phyloP scores from a whole-genome alignment of 108 stramenopile genomes.

The Nitzschia putrida region DNA sequence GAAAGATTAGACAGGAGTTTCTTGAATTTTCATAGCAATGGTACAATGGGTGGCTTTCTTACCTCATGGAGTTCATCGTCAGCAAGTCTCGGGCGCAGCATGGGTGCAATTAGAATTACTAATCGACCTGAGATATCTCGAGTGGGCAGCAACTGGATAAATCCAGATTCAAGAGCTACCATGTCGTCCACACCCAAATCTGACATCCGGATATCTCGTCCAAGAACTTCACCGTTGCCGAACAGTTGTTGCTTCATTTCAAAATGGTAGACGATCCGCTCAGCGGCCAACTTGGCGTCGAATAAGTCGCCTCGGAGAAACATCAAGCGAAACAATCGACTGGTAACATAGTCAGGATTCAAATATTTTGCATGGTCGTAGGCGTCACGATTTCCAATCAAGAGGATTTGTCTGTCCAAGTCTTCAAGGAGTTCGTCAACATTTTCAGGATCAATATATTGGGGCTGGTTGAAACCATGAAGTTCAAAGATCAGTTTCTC shows the following conservation, averaged over 20 bases:
- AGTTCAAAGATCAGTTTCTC: conserved; percentile 12
- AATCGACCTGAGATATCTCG: conserved; percentile 17
- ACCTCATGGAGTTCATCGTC: not conserved
- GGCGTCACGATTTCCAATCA: not conserved
- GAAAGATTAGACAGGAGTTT: not conserved
- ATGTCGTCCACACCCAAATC: not conserved
- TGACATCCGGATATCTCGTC: conserved; percentile 13
- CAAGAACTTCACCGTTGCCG: conserved; percentile 16
- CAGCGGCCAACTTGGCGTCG: conserved; percentile 19
- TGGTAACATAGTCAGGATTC: conserved; percentile 3
- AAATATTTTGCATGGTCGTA: conserved; percentile 13
- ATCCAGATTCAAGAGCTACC: conserved; percentile 9
- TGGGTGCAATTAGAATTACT: not conserved
- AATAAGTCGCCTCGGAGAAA: conserved; percentile 31
- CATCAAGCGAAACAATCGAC: conserved; percentile 25
- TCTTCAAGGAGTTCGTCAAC: not conserved
- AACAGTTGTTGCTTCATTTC: conserved; percentile 26
- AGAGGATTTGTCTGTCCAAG: not conserved
- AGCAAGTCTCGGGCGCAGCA: not conserved
- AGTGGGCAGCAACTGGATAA: conserved; percentile 12
- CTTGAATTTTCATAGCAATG: too few relatives aligned
- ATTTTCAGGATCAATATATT: not conserved
- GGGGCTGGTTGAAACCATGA: conserved; percentile 4
- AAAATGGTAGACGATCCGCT: conserved; percentile 16
- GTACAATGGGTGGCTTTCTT: too few relatives aligned